Evolutionary conservation across 2,329 filamentous ascomycete genomes (phyloP), one percentile per base, ranked within the genome.

Genomic region (Lachnellula suecica): DNA sequence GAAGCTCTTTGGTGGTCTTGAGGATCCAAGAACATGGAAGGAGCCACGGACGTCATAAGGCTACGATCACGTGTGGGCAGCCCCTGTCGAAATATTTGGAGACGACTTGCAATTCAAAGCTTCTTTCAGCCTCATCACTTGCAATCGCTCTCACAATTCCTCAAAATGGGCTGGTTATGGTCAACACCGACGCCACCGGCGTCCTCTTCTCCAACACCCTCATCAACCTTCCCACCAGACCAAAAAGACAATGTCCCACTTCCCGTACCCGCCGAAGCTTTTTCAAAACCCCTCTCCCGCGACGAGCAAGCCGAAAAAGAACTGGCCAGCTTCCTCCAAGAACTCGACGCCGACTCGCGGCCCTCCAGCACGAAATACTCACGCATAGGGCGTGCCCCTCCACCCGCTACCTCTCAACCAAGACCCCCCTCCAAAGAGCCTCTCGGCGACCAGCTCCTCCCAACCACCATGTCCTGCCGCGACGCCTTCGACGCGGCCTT

Each of bases 401-500:
- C 24, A 70, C 51, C 34, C 47, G n/a, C n/a, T n/a, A n/a, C n/a
- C n/a, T n/a, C n/a, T n/a, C n/a, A n/a, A 29, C 44, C 27, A 34
- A 47, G 23, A 31, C 24, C 23, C 49, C 37, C 48, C 34, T 44
- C 34, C 35, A 53, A 41, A 51, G 60, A 35, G 55, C 48, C 55
- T 51, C 44, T 44, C 35, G 40, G 29, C 60, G 83, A 89, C 59
- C 82, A 85, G 57, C 77, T 90, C 46, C 88, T 94, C 56, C 90
- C 91, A 0, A 85, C 84, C 38, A 83, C 79, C 47, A 94, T 97
- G 87, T 92, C 88, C 66, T 97, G 94, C 77, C 87, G 89, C 47
- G 80, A 87, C 56, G 88, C 91, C 62, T 97, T 99, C 74, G 94
- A 99, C 75, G 81, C 84, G 58, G 92, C 93, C 54, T 97, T 93